Evolutionary conservation across 2,329 filamentous ascomycete species (phyloP), one percentile per base, ranked within the genome.

Genomic region (Fusarium incarnatum): DNA sequence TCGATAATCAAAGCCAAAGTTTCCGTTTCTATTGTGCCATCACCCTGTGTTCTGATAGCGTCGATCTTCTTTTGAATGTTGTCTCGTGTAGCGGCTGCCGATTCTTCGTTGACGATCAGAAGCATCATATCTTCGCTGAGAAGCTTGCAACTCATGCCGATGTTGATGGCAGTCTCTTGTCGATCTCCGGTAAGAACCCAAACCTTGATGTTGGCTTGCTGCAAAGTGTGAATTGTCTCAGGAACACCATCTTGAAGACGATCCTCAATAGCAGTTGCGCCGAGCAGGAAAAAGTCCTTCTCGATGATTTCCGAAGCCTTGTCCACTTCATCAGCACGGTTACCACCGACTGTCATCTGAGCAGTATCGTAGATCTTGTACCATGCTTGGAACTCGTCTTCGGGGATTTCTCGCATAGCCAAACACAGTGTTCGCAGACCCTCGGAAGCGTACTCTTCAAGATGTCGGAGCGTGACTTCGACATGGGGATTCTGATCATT

Each of bases 101-200:
- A 87, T 74, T 98, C 94, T 78, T 99, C 96, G 77, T 99, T 99
- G 77, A 99, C 88, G 74, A 99, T 98, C 57, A 99, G 84, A 13
- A 99, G 87, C 77, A 96, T 97, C 96, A 99, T 99, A 75, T 99
- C 97, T 81, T 99, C 96, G 72, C 94, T 97, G 65, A 99, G 93
- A 52, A 99, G 87, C 82, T 98, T 98, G 83, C 96, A 99, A 79
- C 94, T 98, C 96, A 99, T 99, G 70, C 97, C 96, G 73, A 99
- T 99, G 80, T 99, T 99, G 87, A 99, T 99, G 60, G 96, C 96
- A 28, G 96, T 99, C 81, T 99, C 96, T 81, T 99, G 97, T 75
- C 96, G 89, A 84, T 99, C 96, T 75, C 96, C 96, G 41, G 96
- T 99, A 80, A 99, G 82, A 22, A 99, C 96, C 96, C 96, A 99